Conservation (phyloP, 495 filamentous ascomycete species). For the Physcia stellaris region DNA sequence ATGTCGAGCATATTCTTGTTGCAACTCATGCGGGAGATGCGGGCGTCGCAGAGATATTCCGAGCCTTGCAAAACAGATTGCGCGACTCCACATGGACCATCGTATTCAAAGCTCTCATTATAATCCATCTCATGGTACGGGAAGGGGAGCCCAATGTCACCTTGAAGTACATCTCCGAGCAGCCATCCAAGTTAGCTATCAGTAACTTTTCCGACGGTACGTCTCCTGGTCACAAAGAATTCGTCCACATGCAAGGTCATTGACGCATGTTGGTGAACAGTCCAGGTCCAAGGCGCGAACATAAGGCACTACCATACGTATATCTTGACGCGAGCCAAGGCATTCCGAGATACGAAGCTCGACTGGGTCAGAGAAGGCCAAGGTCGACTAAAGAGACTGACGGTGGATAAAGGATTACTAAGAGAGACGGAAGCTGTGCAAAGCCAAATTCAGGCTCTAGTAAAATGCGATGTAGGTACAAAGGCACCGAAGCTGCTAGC, state of each 20-base stretch:
- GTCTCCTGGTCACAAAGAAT: no score
- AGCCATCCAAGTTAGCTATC: conserved; percentile 72
- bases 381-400: conserved; percentile 68
- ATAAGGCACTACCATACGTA: conserved; percentile 87
- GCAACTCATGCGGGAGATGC: conserved; percentile 92
- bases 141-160: conserved; percentile 88
- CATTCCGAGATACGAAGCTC: conserved; percentile 68
- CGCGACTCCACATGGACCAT: conserved; percentile 96
- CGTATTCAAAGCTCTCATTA: conserved; percentile 91
- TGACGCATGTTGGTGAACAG: conserved; percentile 29
- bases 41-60: conserved; percentile 91
- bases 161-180: conserved; percentile 68
- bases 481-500: not conserved
- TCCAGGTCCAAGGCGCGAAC: conserved; percentile 91
- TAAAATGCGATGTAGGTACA: conserved; percentile 74
- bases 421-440: conserved; percentile 90
- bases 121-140: conserved; percentile 92
- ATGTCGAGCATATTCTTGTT: conserved; percentile 94
- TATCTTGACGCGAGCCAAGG: conserved; percentile 64
- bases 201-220: conserved; percentile 85
- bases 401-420: conserved; percentile 83
- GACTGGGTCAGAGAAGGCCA: conserved; percentile 84
- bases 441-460: conserved; percentile 66
- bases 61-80: conserved; percentile 73
- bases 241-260: not conserved